Percentiles rank a stretch among this genome's conserved stretches.
Conservation (phyloP, 257 asterid species). For the Primulina huaijiensis region DNA sequence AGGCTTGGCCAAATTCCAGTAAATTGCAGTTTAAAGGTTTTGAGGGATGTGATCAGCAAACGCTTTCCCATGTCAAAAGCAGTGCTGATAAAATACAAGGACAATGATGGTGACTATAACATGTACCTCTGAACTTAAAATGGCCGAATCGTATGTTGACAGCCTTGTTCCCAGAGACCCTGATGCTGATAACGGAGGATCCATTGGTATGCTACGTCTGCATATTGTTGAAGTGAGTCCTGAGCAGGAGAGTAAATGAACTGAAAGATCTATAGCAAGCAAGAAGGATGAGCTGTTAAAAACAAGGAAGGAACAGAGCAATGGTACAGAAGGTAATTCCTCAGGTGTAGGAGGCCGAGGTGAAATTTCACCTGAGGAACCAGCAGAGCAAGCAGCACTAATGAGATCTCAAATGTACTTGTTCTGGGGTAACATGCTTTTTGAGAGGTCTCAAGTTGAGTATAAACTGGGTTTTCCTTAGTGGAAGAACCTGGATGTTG, state of each 20-base stretch:
- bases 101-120: constrained; percentile 78
- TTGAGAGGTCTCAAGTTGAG: constrained; percentile 14
- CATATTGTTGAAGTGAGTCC: constrained; percentile 90
- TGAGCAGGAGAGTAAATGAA: constrained; percentile 55
- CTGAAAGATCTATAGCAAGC: not conserved
- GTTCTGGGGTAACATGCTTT: constrained; percentile 22
- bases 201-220: constrained; percentile 66
- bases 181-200: constrained; percentile 43
- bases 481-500: constrained; percentile 20
- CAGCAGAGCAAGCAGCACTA: constrained; percentile 15
- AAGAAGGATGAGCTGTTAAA: not conserved
- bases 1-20: constrained; percentile 89
- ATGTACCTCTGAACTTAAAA: constrained; percentile 62
- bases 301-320: not conserved
- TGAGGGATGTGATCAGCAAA: constrained; percentile 69
- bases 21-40: constrained; percentile 56
- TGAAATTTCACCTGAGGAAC: constrained; percentile 1
- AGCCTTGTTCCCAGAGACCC: constrained; percentile 41
- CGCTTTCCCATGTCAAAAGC: constrained; percentile 85
- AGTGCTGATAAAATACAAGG: constrained; percentile 76
- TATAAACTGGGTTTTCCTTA: constrained; percentile 16
- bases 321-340: constrained; percentile 13
- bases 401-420: constrained; percentile 19
- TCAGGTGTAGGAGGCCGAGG: not conserved
- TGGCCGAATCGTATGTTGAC: constrained; percentile 71